Base-by-base conservation (phyloP, 495 filamentous ascomycete genomes). In the Recurvomyces mirabilis region DNA sequence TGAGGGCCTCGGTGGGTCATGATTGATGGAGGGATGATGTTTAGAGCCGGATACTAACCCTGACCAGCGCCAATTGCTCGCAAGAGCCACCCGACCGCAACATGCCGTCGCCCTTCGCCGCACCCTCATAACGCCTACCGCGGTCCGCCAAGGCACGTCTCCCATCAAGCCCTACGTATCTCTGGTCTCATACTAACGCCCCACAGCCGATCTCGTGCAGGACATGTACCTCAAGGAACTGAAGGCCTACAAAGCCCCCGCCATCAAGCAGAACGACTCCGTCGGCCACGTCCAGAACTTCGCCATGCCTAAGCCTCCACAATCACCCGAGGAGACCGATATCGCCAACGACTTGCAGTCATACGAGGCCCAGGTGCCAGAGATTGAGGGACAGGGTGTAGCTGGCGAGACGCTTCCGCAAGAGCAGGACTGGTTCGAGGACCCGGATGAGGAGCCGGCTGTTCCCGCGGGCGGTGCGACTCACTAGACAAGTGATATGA, bases 151-250 rank as follows among this genome's bases (percentile, higher is more conserved):
- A 78, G 82, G 84, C 87, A 74, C 57, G 68, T 64, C 38, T 30
- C 34, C 46, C 15, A 7, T 13, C 28, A 9, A 3, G 4, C 20
- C 46, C 22, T 18, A 14, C 14, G 14, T 24, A n/a, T n/a, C n/a
- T n/a, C n/a, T n/a, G 1, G 5, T 46, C 36, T 26, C 58, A 58
- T 63, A 54, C 21, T 43, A 46, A 17, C 39, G 17, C 32, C 26
- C 14, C 20, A 37, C 49, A 96, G 93, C 81, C 69, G 91, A 99
- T 68, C 73, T 91, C 52, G 81, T 99, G 53, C 91, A 94, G 69
- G 89, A 95, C 52, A 77, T 99, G 57, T 99, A 96, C 75, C 81
- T 99, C 56, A 77, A 77, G 55, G 89, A 95, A 65, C 78, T 99
- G 55, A 87, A 84, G 65, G 73, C 76, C 65, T 95, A 89, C 79